Percentiles rank a stretch among this genome's conserved stretches.
Evolutionary conservation across 225 moss, liverwort and hornwort species (phyloP).

Genomic region (Straminergon stramineum): DNA sequence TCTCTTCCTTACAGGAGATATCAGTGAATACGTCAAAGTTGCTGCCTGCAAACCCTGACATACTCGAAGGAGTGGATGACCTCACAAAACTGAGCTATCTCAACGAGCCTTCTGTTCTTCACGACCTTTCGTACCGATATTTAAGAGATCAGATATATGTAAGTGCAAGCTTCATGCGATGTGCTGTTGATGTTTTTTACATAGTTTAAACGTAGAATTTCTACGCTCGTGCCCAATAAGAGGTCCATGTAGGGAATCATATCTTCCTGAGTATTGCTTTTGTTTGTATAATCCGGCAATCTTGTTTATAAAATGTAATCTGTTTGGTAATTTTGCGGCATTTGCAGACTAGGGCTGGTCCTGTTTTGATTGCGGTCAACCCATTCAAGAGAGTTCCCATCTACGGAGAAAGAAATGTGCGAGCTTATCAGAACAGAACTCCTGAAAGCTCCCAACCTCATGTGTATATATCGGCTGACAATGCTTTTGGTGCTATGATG

Average conservation of each 20-base stretch:
- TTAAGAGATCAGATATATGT: slow-evolving; percentile 84
- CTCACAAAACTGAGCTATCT: slow-evolving; percentile 93
- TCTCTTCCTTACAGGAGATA: slow-evolving; percentile 51
- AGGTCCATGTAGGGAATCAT: background rate
- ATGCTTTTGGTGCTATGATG: slow-evolving; percentile 89
- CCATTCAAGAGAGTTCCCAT: slow-evolving; percentile 93
- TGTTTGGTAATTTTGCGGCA: background rate
- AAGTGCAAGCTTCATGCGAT: slow-evolving; percentile 15
- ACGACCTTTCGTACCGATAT: slow-evolving; percentile 80
- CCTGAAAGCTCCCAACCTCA: slow-evolving; percentile 67
- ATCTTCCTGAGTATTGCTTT: background rate
- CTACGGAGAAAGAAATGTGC: slow-evolving; percentile 60
- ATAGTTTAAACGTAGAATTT: background rate
- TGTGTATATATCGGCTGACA: slow-evolving; percentile 87
- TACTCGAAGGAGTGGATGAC: slow-evolving; percentile 92
- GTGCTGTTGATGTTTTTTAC: background rate
- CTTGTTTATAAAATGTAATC: background rate
- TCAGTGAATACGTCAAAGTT: slow-evolving; percentile 60
- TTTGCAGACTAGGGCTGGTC: slow-evolving; percentile 95
- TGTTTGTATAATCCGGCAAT: background rate
- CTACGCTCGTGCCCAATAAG: background rate
- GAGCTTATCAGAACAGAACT: slow-evolving; percentile 69
- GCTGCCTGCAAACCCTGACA: slow-evolving; percentile 89
- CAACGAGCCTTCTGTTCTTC: slow-evolving; percentile 95
- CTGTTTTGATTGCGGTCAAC: slow-evolving; percentile 93